Percentiles rank a stretch among this genome's conserved stretches.
Evolutionary conservation across 2,329 filamentous ascomycete species (phyloP).

Genomic region (Fusarium sororula): DNA sequence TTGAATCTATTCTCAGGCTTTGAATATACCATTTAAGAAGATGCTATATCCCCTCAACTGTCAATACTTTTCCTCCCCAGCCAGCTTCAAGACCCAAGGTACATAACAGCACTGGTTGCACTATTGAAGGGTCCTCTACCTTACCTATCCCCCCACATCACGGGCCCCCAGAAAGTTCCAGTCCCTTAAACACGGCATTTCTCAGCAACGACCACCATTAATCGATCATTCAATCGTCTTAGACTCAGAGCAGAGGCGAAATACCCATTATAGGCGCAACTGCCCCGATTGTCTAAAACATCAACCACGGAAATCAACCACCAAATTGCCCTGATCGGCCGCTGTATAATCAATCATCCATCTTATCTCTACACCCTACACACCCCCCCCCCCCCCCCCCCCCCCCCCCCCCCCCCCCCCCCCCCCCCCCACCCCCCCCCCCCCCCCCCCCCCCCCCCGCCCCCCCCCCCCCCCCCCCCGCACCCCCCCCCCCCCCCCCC

Average conservation of each 20-base stretch:
- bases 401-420: neutral
- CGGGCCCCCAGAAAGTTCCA: conserved; percentile 10
- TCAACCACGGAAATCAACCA: neutral
- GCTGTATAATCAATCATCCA: neutral
- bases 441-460: no score
- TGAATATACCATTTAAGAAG: conserved; percentile 21
- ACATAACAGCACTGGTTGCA: conserved; percentile 14
- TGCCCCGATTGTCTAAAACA: conserved; percentile 13
- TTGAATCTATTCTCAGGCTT: neutral
- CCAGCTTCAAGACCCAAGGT: neutral
- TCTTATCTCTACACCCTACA: conserved; percentile 4
- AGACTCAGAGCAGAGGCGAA: neutral
- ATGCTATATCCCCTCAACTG: conserved; percentile 9
- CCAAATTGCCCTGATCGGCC: neutral
- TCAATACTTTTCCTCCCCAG: neutral
- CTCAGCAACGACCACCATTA: conserved; percentile 13
- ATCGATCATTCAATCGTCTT: neutral
- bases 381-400: neutral
- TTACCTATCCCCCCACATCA: neutral
- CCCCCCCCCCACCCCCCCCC: neutral
- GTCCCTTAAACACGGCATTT: conserved; percentile 15
- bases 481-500: no score
- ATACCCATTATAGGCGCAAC: conserved; percentile 2
- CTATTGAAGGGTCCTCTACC: neutral
- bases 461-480: no score